Evolutionary conservation across 176 grass and related monocot genomes (phyloP).

Genomic region (Aegilops umbellulata): DNA sequence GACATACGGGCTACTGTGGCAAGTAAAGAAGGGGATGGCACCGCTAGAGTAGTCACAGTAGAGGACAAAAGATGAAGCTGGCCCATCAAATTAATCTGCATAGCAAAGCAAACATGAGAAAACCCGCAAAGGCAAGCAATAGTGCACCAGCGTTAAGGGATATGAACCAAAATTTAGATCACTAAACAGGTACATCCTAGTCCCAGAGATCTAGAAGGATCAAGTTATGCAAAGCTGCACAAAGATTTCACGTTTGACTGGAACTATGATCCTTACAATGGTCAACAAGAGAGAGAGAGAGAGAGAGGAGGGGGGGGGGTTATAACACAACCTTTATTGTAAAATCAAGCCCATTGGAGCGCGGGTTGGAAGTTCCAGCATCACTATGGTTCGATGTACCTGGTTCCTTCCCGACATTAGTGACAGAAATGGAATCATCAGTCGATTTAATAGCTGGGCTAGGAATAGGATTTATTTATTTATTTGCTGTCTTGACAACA

Average conservation of each 20-base stretch:
- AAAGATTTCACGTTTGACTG: not conserved
- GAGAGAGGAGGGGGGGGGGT: not conserved
- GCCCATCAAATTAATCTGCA: slow-evolving; percentile 94
- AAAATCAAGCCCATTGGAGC: slow-evolving; percentile 51
- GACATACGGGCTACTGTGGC: slow-evolving; percentile 92
- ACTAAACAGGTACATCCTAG: slow-evolving; percentile 6
- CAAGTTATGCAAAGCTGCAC: not conserved
- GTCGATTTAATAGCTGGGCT: slow-evolving; percentile 38
- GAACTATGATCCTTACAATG: not conserved
- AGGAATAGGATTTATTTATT: slow-evolving; percentile 21
- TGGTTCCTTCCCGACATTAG: slow-evolving; percentile 66
- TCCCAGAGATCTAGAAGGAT: not conserved
- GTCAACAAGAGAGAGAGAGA: not conserved
- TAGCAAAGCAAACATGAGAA: slow-evolving; percentile 34
- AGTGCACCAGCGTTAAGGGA: not conserved
- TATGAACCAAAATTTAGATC: slow-evolving; percentile 22
- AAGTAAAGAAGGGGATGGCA: slow-evolving; percentile 95
- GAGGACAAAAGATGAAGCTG: slow-evolving; percentile 99
- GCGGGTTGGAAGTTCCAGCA: slow-evolving; percentile 30
- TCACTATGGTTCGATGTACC: slow-evolving; percentile 46
- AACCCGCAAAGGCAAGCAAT: slow-evolving; percentile 5
- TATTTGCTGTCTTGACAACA: slow-evolving; percentile 19
- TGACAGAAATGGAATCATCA: slow-evolving; percentile 50
- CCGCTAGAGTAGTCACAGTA: slow-evolving; percentile 91
- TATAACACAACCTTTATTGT: slow-evolving; percentile 56